phyloP scores from a whole-genome alignment of 78 protist genomes.

The Anaeramoeba flamelloides region DNA sequence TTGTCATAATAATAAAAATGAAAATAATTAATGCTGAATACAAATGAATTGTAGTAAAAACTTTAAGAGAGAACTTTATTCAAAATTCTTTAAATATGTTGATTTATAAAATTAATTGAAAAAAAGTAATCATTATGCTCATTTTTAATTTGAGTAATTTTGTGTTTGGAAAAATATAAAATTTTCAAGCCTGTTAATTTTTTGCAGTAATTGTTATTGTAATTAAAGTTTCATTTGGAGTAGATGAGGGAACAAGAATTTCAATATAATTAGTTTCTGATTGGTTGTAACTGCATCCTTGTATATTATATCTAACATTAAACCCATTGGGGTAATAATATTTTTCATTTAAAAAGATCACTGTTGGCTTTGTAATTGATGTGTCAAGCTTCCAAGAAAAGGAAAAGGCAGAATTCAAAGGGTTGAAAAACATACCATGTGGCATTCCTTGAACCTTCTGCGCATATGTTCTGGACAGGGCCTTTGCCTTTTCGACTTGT shows the following conservation, averaged over 20 bases:
- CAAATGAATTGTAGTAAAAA: too few relatives aligned
- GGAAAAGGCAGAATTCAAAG: background rate
- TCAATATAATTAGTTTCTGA: background rate
- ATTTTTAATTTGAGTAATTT: too few relatives aligned
- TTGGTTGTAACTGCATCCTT: background rate
- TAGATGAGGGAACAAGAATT: background rate
- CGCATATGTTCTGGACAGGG: slow-evolving; percentile 37
- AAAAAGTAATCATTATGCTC: too few relatives aligned
- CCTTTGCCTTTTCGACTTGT: background rate
- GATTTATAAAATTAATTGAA: too few relatives aligned
- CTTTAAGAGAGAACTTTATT: too few relatives aligned
- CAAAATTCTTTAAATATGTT: too few relatives aligned
- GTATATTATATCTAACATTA: background rate
- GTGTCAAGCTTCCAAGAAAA: background rate
- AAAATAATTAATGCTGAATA: too few relatives aligned
- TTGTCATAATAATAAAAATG: too few relatives aligned
- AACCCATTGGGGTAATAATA: background rate
- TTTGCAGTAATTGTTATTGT: too few relatives aligned
- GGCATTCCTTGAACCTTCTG: slow-evolving; percentile 37
- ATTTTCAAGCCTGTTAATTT: too few relatives aligned
- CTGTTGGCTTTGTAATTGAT: background rate
- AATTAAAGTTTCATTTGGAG: background rate
- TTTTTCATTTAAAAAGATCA: background rate
- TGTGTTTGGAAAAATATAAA: too few relatives aligned
- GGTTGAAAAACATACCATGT: slow-evolving; percentile 2